Conservation (phyloP, 371 early-diverging fungal species). For the Umbelopsis sp. region DNA sequence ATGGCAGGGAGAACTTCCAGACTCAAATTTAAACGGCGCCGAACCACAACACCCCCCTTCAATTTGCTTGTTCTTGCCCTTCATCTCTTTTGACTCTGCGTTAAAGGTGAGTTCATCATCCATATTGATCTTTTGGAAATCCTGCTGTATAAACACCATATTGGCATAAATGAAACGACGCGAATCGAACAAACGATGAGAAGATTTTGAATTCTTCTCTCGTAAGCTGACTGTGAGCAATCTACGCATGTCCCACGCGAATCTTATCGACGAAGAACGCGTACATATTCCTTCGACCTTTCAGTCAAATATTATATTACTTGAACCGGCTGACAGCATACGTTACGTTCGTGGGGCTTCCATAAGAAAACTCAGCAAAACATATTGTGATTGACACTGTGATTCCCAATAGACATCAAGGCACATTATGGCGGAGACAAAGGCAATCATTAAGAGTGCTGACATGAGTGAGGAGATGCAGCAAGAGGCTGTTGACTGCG, state of each 20-base stretch:
- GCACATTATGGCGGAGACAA: slow-evolving; percentile 65
- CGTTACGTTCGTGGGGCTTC: background rate
- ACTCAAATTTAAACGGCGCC: background rate
- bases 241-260: background rate
- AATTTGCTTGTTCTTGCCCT: background rate
- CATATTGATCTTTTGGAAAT: background rate
- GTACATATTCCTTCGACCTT: background rate
- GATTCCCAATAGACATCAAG: slow-evolving; percentile 9
- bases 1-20: background rate
- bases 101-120: background rate
- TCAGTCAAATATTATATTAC: too few species aligned
- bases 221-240: background rate
- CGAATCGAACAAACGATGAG: background rate
- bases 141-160: background rate
- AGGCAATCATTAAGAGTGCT: slow-evolving; percentile 93
- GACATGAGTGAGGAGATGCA: slow-evolving; percentile 99
- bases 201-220: background rate
- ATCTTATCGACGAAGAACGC: background rate
- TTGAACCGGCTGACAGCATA: too few species aligned
- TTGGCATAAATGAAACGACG: background rate
- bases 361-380: background rate
- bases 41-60: background rate
- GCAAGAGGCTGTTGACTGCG: slow-evolving; percentile 91
- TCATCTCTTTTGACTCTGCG: slow-evolving; percentile 2
- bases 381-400: background rate